Percentiles rank a stretch among this genome's conserved stretches.
Evolutionary conservation across 2,329 filamentous ascomycete species (phyloP).

Genomic region (Curvularia sp.): DNA sequence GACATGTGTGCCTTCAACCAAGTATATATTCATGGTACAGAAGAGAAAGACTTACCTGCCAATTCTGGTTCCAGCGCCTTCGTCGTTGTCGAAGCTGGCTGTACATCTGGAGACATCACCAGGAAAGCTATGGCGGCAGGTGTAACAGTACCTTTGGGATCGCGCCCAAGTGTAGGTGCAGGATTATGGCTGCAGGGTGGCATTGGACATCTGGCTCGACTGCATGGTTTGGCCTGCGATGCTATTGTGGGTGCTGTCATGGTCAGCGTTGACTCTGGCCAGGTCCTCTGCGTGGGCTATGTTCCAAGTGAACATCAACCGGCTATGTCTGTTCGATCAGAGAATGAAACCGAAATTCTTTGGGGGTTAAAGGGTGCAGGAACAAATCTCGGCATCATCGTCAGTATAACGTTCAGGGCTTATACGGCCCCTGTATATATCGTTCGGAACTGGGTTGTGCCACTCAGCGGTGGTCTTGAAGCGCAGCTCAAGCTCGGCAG

Average conservation of each 20-base stretch:
- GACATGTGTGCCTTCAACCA: constrained; percentile 66
- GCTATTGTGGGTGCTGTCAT: constrained; percentile 66
- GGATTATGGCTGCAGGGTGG: constrained; percentile 71
- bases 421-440: constrained; percentile 53
- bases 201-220: constrained; percentile 65
- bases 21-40: constrained; percentile 52
- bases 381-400: constrained; percentile 65
- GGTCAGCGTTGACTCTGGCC: constrained; percentile 58
- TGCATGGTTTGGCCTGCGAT: constrained; percentile 66
- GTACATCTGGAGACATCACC: constrained; percentile 63
- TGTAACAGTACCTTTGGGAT: constrained; percentile 65
- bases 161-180: constrained; percentile 68
- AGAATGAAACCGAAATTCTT: constrained; percentile 61
- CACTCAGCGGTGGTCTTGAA: constrained; percentile 38
- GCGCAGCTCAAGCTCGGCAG: constrained; percentile 48
- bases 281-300: constrained; percentile 59
- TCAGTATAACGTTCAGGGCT: constrained; percentile 61
- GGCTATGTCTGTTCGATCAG: constrained; percentile 49
- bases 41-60: constrained; percentile 24
- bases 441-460: constrained; percentile 37
- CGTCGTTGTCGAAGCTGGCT: constrained; percentile 63
- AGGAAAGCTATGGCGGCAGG: constrained; percentile 54
- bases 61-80: constrained; percentile 35
- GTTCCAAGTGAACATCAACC: constrained; percentile 59
- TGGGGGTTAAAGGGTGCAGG: constrained; percentile 67